These are phyloP conservation scores for Protomyces gravidus DNA, from an alignment of 1,139 yeast genomes.

Conservation along the genomic window DNA sequence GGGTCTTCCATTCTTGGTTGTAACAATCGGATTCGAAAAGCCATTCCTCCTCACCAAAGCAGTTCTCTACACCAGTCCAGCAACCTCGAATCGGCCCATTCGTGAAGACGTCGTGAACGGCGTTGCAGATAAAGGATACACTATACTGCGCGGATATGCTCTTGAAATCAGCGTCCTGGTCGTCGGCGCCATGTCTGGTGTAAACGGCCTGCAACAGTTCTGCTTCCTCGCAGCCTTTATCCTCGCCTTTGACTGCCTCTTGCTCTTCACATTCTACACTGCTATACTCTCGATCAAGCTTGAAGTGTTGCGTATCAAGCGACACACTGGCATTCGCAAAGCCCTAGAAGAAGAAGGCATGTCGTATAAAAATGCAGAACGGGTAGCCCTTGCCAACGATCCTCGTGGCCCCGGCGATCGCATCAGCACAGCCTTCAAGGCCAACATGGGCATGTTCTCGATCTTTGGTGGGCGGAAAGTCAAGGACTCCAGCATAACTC, in stretches of 20 bases:
- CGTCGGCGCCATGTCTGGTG: conserved; percentile 70
- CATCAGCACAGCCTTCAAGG: conserved; percentile 13
- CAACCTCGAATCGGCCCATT: conserved; percentile 38
- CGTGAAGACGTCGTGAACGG: conserved; percentile 45
- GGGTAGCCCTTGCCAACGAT: conserved; percentile 44
- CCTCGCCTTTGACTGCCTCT: conserved; percentile 64
- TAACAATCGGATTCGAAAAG: conserved; percentile 88
- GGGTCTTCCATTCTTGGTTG: conserved; percentile 90
- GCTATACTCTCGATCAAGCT: conserved; percentile 84
- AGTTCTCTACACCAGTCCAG: conserved; percentile 48
- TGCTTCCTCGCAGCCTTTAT: conserved; percentile 73
- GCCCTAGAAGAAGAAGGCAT: conserved; percentile 94
- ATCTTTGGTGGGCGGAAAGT: conserved; percentile 34
- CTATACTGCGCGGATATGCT: conserved; percentile 72
- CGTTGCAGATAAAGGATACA: conserved; percentile 64
- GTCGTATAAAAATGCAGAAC: conserved; percentile 63
- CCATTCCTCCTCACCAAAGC: conserved; percentile 71
- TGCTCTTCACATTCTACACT: conserved; percentile 77
- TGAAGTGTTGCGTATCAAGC: conserved; percentile 83
- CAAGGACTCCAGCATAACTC: conserved; percentile 36
- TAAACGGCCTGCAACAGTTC: conserved; percentile 62
- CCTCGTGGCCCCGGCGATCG: conserved; percentile 29
- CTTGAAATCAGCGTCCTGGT: conserved; percentile 70
- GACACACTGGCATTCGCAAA: conserved; percentile 71
- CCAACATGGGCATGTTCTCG: conserved; percentile 27